These are phyloP conservation scores for Hyaloscypha finlandica DNA, from an alignment of 495 filamentous ascomycete genomes.

Conservation along the genomic window DNA sequence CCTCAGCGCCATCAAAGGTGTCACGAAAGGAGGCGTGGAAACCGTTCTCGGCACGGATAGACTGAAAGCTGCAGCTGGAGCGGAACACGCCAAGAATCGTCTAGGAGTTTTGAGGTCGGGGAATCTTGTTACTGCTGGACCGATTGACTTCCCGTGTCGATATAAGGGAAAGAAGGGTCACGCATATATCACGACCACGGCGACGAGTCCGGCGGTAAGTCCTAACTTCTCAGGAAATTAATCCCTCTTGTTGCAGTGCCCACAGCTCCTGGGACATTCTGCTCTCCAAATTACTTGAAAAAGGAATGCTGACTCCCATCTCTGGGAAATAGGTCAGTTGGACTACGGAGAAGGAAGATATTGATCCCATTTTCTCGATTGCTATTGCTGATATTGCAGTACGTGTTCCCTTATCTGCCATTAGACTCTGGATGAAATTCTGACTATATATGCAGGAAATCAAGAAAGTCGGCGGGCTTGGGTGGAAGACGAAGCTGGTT, in stretches of 20 bases:
- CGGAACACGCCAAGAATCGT: slow-evolving; percentile 65
- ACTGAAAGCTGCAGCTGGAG: slow-evolving; percentile 49
- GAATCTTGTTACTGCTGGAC: slow-evolving; percentile 52
- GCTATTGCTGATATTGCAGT: slow-evolving; percentile 49
- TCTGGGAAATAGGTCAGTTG: slow-evolving; percentile 45
- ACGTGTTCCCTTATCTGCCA: background rate
- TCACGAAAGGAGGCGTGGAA: slow-evolving; percentile 33
- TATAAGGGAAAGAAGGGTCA: slow-evolving; percentile 72
- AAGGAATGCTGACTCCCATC: no score
- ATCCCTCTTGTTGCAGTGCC: no score
- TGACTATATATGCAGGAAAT: slow-evolving; percentile 49
- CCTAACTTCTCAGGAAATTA: no score
- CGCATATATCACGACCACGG: slow-evolving; percentile 64
- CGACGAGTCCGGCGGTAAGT: slow-evolving; percentile 52
- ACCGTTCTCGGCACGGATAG: slow-evolving; percentile 32
- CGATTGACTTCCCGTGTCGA: slow-evolving; percentile 73
- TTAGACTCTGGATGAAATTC: background rate
- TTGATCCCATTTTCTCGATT: slow-evolving; percentile 56
- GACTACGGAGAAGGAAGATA: slow-evolving; percentile 49
- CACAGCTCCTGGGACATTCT: no score
- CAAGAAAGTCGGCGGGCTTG: slow-evolving; percentile 80
- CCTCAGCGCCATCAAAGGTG: slow-evolving; percentile 25
- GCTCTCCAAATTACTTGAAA: no score
- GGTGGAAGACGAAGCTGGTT: slow-evolving; percentile 86
- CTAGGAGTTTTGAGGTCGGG: slow-evolving; percentile 65